Conservation (phyloP, 2,329 filamentous ascomycete species). For the Xylaria sp. region DNA sequence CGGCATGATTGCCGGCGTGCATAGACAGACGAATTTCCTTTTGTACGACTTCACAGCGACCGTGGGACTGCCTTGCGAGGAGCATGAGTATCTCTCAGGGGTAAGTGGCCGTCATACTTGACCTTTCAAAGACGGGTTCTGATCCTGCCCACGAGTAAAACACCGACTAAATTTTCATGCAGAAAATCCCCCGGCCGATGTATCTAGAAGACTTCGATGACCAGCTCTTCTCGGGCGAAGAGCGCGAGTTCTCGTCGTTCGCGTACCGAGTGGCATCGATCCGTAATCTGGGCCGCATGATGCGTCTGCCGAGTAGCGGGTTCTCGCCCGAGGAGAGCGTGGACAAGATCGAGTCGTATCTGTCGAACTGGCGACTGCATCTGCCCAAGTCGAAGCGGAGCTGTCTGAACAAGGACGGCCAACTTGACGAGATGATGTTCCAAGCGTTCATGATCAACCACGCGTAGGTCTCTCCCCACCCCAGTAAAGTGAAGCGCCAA, state of each 20-base stretch:
- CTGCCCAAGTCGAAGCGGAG: slow-evolving; percentile 77
- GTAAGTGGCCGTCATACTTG: slow-evolving; percentile 54
- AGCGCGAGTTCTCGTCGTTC: slow-evolving; percentile 81
- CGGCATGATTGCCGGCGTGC: slow-evolving; percentile 84
- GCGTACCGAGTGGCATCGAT: slow-evolving; percentile 85
- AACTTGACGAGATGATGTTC: slow-evolving; percentile 90
- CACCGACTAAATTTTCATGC: slow-evolving; percentile 14
- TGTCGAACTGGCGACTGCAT: slow-evolving; percentile 81
- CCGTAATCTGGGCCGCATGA: slow-evolving; percentile 80
- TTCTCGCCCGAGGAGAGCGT: slow-evolving; percentile 65
- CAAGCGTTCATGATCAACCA: slow-evolving; percentile 84
- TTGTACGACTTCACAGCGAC: slow-evolving; percentile 74
- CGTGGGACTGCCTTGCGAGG: slow-evolving; percentile 83
- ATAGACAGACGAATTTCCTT: slow-evolving; percentile 75
- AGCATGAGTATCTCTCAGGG: slow-evolving; percentile 72
- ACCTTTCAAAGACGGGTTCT: background rate
- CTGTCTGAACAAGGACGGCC: slow-evolving; percentile 73
- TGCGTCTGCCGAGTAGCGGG: slow-evolving; percentile 65
- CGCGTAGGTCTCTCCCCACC: slow-evolving; percentile 54
- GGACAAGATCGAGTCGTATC: slow-evolving; percentile 60
- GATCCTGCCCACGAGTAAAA: background rate
- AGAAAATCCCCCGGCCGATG: slow-evolving; percentile 68
- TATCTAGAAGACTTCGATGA: slow-evolving; percentile 81
- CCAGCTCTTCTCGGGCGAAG: slow-evolving; percentile 75
- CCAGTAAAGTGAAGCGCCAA: background rate